Percentiles rank a stretch among this genome's conserved stretches.
Conservation (phyloP, 352 stramenopile species). For the Peronospora farinosa region DNA sequence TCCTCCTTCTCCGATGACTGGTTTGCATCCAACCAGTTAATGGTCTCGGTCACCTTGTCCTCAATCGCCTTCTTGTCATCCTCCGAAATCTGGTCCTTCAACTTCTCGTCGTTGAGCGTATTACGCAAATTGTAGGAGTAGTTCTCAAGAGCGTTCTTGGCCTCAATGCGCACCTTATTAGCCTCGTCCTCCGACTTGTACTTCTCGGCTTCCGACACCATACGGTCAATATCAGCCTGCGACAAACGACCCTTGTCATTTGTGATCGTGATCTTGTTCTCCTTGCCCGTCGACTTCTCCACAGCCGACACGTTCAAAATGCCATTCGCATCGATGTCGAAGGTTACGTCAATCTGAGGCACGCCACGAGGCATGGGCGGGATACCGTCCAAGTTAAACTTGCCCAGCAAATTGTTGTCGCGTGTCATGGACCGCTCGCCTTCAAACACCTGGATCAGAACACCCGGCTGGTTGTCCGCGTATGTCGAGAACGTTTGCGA, state of each 20-base stretch:
- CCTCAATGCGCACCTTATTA: conserved; percentile 94
- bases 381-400: conserved; percentile 85
- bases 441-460: conserved; percentile 89
- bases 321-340: conserved; percentile 86
- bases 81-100: conserved; percentile 89
- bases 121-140: conserved; percentile 93
- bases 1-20: conserved; percentile 72
- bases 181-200: conserved; percentile 96
- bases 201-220: conserved; percentile 96
- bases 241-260: conserved; percentile 96
- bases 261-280: conserved; percentile 97
- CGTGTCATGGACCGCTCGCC: conserved; percentile 92
- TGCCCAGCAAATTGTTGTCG: conserved; percentile 88
- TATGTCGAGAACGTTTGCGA: conserved; percentile 86
- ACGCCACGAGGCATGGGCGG: conserved; percentile 86
- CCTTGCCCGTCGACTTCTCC: conserved; percentile 94
- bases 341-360: conserved; percentile 86
- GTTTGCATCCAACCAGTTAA: conserved; percentile 97
- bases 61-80: conserved; percentile 79
- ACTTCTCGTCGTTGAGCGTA: conserved; percentile 89
- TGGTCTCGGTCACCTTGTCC: conserved; percentile 92
- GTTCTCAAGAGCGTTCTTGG: conserved; percentile 93
- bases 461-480: conserved; percentile 79
- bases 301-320: conserved; percentile 92
- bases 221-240: conserved; percentile 97